Conservation (phyloP, 257 asterid species). For the Primulina tabacum region DNA sequence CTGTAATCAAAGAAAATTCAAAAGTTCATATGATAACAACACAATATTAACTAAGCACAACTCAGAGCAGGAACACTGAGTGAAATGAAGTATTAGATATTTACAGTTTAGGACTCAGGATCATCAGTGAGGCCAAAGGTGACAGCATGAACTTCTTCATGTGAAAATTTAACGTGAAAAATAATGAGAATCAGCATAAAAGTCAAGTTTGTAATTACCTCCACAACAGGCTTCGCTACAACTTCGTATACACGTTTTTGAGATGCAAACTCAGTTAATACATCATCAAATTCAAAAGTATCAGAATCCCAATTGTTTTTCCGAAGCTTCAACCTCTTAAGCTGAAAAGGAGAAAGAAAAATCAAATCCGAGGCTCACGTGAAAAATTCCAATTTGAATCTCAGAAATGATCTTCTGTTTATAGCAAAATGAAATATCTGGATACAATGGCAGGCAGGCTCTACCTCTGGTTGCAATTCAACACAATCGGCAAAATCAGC, state of each 20-base stretch:
- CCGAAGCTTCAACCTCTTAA: constrained; percentile 75
- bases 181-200: constrained; percentile 11
- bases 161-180: constrained; percentile 8
- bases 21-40: constrained; percentile 5
- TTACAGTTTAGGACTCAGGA: constrained; percentile 4
- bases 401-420: constrained; percentile 1
- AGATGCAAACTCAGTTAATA: constrained; percentile 77
- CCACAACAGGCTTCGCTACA: constrained; percentile 95
- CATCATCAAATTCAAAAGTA: constrained; percentile 86
- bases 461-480: constrained; percentile 93
- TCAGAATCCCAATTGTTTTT: constrained; percentile 92
- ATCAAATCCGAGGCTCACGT: constrained; percentile 6
- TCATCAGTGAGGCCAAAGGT: background rate
- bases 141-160: constrained; percentile 13
- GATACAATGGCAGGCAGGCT: background rate
- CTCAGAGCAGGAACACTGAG: background rate
- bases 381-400: constrained; percentile 4
- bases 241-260: constrained; percentile 92
- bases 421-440: constrained; percentile 1
- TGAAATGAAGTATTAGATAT: constrained; percentile 7
- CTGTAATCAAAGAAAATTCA: constrained; percentile 21
- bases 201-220: constrained; percentile 40
- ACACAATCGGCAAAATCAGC: constrained; percentile 90
- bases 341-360: constrained; percentile 41
- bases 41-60: background rate